Evolutionary conservation across 2,329 filamentous ascomycete genomes (phyloP).

Genomic region (Neofusicoccum kwambonambiense): DNA sequence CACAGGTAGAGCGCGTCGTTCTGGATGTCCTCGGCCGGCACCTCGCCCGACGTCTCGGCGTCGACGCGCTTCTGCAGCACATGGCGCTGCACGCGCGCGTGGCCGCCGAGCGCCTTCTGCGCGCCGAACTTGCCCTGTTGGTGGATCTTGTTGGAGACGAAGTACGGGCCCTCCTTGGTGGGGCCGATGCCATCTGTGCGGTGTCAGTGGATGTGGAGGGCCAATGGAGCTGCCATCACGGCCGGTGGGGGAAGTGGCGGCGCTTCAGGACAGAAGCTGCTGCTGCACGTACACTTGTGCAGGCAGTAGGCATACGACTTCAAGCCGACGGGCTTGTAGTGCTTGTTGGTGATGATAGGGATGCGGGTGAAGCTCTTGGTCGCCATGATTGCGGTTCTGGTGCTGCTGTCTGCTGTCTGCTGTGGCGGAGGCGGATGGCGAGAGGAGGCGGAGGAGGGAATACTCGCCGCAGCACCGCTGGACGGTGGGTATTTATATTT

Average conservation of each 20-base stretch:
- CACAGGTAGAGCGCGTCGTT: constrained; percentile 67
- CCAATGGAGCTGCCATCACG: neutral
- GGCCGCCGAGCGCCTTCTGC: constrained; percentile 49
- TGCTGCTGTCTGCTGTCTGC: neutral
- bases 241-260: neutral
- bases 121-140: constrained; percentile 51
- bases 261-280: no score
- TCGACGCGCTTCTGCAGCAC: constrained; percentile 48
- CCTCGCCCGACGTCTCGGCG: constrained; percentile 45
- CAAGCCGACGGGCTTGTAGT: constrained; percentile 43
- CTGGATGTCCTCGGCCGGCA: constrained; percentile 63
- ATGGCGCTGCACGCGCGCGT: constrained; percentile 43
- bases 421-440: neutral
- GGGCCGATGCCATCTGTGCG: constrained; percentile 56
- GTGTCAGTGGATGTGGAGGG: neutral
- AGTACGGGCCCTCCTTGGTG: constrained; percentile 63
- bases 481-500: neutral
- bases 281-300: constrained; percentile 49
- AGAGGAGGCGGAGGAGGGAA: neutral
- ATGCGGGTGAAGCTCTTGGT: constrained; percentile 25
- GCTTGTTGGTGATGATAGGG: constrained; percentile 26
- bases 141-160: constrained; percentile 48
- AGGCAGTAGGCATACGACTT: constrained; percentile 64
- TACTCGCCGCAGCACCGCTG: neutral
- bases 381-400: constrained; percentile 4